A percentile compares a stretch with the other conserved stretches of the same genome.
Evolutionary conservation across 345 rosid species (phyloP).

Genomic region (Lumnitzera racemosa): DNA sequence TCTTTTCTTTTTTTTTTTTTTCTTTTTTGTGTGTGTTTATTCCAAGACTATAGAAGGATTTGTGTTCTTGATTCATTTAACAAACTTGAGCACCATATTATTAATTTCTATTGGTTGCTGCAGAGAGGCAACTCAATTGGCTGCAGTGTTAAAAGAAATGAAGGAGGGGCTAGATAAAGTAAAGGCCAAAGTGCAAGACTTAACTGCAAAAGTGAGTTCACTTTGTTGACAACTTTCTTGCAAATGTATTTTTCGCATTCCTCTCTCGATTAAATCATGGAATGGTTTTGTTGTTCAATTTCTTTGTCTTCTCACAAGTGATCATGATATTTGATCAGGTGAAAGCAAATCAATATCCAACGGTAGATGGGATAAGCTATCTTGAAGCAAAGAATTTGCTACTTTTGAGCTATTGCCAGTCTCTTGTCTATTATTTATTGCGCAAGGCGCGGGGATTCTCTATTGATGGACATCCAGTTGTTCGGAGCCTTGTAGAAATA

Average conservation of each 20-base stretch:
- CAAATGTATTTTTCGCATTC: not conserved
- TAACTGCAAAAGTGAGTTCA: conserved; percentile 56
- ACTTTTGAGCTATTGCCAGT: conserved; percentile 80
- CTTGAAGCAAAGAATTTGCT: conserved; percentile 80
- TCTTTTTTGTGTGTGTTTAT: too few relatives aligned
- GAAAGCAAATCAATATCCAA: conserved; percentile 56
- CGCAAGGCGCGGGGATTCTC: conserved; percentile 78
- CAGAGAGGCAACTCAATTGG: conserved; percentile 70
- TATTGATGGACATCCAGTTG: conserved; percentile 71
- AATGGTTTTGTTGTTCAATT: not conserved
- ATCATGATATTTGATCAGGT: conserved; percentile 31
- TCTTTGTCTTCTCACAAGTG: not conserved
- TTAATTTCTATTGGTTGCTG: too few relatives aligned
- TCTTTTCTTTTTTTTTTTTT: too few relatives aligned
- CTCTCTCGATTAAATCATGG: not conserved
- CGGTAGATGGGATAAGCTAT: conserved; percentile 83
- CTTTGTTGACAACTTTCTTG: not conserved
- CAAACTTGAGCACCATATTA: too few relatives aligned
- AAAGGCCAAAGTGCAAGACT: conserved; percentile 60
- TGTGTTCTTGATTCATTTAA: too few relatives aligned
- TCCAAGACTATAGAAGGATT: too few relatives aligned
- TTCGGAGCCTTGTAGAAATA: conserved; percentile 77
- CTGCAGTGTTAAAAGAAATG: conserved; percentile 58
- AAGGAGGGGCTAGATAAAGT: conserved; percentile 68
- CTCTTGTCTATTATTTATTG: conserved; percentile 68